Evolutionary conservation across 345 rosid species (phyloP), one percentile per base, ranked within the genome.

Genomic region (Brassica nigra): DNA sequence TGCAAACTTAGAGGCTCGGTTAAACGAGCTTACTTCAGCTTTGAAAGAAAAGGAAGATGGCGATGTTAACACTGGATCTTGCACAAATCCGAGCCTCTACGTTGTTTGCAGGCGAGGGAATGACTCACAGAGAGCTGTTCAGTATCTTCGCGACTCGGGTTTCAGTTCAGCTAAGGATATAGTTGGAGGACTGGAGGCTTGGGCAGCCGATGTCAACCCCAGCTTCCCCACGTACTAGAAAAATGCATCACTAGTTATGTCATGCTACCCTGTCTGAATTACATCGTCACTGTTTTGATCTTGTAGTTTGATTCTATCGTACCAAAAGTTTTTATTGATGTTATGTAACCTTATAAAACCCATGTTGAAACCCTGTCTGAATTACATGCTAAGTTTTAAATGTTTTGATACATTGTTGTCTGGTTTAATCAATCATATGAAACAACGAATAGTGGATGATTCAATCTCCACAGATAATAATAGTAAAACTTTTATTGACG

Each of bases 41-140:
- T 66, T 95, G 66, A 81, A 88, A 76, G 86, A 84, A 78, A 79
- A 82, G 80, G 87, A 81, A 74, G 80, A 70, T 37, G 83, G 30
- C 4, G 73, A 71, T 12, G 59, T 5, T 7, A 75, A 70, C 39
- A 54, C 76, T 0, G 79, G 74, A 44, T 52, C 81, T 6, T 82
- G 73, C 52, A 66, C 81, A 8, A 75, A 82, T 79, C 86, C 83
- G 10, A 80, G 76, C 74, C 55, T 95, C 4, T 95, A 87, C 16
- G 90, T 91, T 23, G 83, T 87, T 9, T 95, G 99, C 66, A 89
- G 98, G 83, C 91, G 98, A 28, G 98, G 99, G 68, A 95, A 95
- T 8, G 94, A 93, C 81, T 95, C 98, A 36, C 99, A 95, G 83
- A 90, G 92, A 74, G 99, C 98, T 11, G 98, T 95, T 58, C 82